These are phyloP conservation scores for Trichoderma hamatum DNA, from an alignment of 2,329 filamentous ascomycete species.

Conservation along the genomic window DNA sequence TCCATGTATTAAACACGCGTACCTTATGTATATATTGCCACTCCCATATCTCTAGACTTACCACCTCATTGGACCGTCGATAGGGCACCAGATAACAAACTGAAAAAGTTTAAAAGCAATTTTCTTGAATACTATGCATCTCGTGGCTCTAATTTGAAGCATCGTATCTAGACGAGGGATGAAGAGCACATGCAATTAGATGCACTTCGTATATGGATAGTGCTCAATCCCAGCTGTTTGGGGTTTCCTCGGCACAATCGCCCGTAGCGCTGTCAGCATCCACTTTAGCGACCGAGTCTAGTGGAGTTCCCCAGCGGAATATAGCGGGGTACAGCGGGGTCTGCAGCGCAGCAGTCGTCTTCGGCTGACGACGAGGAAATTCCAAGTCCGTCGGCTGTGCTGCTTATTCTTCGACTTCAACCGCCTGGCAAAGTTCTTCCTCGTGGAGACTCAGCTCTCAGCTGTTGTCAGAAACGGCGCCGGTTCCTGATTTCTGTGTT, in stretches of 20 bases:
- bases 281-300: background rate
- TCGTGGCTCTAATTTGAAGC: too few relatives aligned
- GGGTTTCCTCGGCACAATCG: background rate
- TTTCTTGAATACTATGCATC: too few relatives aligned
- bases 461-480: constrained; percentile 19
- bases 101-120: too few relatives aligned
- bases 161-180: background rate
- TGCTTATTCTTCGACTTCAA: background rate
- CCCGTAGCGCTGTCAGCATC: constrained; percentile 7
- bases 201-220: background rate
- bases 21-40: too few relatives aligned
- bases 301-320: background rate
- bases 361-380: background rate
- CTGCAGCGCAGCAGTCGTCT: background rate
- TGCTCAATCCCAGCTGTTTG: background rate
- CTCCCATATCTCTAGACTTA: too few relatives aligned
- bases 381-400: background rate
- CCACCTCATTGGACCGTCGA: too few relatives aligned
- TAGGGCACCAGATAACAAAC: too few relatives aligned
- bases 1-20: too few relatives aligned
- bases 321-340: constrained; percentile 20
- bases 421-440: constrained; percentile 15
- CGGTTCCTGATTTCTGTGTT: background rate
- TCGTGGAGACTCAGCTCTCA: background rate
- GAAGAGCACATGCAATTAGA: background rate